A percentile compares a stretch with the other conserved stretches of the same genome.
Conservation (phyloP, 192 early-diverging fungal genomes). For the Glomus cerebriforme region DNA sequence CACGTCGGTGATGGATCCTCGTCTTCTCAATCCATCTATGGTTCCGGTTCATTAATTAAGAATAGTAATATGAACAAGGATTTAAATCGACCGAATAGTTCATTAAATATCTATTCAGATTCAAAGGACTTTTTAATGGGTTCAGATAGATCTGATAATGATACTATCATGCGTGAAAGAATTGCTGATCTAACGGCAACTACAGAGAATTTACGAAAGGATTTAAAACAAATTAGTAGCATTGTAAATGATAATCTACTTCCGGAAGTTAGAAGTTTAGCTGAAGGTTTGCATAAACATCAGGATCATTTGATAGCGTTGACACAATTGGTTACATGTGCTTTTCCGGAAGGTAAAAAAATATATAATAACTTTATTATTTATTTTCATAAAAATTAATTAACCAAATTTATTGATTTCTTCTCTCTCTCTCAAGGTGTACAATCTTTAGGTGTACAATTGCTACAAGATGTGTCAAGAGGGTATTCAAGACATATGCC, state of each 20-base stretch:
- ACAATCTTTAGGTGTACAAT: background rate
- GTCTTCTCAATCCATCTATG: background rate
- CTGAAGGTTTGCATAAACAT: slow-evolving; percentile 18
- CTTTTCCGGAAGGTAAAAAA: slow-evolving; percentile 13
- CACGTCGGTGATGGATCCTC: background rate
- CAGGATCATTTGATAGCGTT: slow-evolving; percentile 18
- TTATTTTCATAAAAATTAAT: too few species aligned
- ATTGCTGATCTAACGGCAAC: background rate
- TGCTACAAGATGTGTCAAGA: slow-evolving; percentile 1
- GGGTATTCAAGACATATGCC: background rate
- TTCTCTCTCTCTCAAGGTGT: background rate
- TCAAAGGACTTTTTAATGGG: slow-evolving; percentile 8
- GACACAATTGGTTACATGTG: slow-evolving; percentile 13
- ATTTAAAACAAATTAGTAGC: slow-evolving; percentile 26
- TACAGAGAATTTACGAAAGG: slow-evolving; percentile 26
- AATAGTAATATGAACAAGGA: background rate
- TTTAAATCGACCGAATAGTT: background rate
- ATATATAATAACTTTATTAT: background rate
- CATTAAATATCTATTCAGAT: background rate
- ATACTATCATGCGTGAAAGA: slow-evolving; percentile 9
- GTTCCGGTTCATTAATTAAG: background rate
- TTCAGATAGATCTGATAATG: background rate
- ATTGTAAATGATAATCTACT: slow-evolving; percentile 24
- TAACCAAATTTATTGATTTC: background rate
- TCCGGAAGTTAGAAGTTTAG: slow-evolving; percentile 19